These are phyloP conservation scores for Berberis vulgaris DNA, from an alignment of 164 flowering plant genomes.

Conservation along the genomic window DNA sequence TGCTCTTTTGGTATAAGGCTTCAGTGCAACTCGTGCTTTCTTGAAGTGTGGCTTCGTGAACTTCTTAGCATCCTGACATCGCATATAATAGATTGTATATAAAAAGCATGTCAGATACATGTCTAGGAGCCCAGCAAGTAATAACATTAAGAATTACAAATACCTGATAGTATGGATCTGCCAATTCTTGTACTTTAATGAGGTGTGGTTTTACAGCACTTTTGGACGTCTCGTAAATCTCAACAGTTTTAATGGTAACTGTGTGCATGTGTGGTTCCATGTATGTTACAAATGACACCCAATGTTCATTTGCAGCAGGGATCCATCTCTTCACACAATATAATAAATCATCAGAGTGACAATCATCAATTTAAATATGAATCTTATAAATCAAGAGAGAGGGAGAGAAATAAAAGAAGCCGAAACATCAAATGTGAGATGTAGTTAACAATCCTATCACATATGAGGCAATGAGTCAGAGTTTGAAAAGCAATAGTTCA, in stretches of 20 bases:
- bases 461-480: no score
- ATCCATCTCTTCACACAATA: constrained; percentile 48
- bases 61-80: constrained; percentile 60
- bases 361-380: neutral
- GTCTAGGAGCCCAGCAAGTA: neutral
- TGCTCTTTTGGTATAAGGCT: constrained; percentile 59
- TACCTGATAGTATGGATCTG: constrained; percentile 81
- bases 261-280: constrained; percentile 58
- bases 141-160: neutral
- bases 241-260: constrained; percentile 35
- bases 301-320: constrained; percentile 61
- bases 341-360: neutral
- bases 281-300: constrained; percentile 37
- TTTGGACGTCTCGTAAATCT: constrained; percentile 67
- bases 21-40: constrained; percentile 41
- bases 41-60: constrained; percentile 83
- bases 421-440: no score
- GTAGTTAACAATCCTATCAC: no score
- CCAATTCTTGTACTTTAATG: constrained; percentile 47
- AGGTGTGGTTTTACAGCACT: constrained; percentile 50
- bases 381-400: neutral
- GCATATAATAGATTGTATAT: neutral
- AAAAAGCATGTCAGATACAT: constrained; percentile 7
- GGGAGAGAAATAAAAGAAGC: no score
- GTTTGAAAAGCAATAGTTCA: neutral